Percentiles rank a stretch among this genome's conserved stretches.
These are phyloP conservation scores for Alternaria novae-zelandiae DNA, from an alignment of 2,329 filamentous ascomycete species.

Conservation along the genomic window DNA sequence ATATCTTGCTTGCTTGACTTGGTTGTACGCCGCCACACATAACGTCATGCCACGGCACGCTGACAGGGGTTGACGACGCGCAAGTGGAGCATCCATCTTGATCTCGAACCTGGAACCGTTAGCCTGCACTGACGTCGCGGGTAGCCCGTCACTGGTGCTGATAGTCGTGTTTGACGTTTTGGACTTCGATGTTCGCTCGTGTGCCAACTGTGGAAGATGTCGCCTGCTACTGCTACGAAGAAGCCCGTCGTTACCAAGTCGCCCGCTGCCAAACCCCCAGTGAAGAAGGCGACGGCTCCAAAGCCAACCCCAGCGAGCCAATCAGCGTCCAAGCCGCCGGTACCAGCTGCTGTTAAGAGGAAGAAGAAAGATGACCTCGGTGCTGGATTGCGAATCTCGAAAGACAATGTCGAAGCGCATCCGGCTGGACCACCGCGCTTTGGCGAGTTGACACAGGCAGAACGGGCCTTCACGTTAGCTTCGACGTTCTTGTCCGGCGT, in stretches of 20 bases:
- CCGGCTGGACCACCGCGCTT: conserved; percentile 54
- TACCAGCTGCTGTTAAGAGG: conserved; percentile 34
- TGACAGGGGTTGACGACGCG: conserved; percentile 27
- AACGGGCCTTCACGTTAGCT: conserved; percentile 57
- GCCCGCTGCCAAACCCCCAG: conserved; percentile 2
- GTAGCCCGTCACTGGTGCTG: conserved; percentile 11
- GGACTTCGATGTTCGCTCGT: conserved; percentile 7
- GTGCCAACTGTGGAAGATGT: conserved; percentile 13
- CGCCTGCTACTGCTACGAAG: conserved; percentile 37
- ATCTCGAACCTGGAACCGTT: conserved; percentile 33
- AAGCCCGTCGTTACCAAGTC: conserved; percentile 17
- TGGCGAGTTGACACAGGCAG: conserved; percentile 57
- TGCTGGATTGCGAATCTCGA: conserved; percentile 53
- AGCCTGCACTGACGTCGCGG: conserved; percentile 25
- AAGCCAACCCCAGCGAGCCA: conserved; percentile 3
- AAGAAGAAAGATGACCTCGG: conserved; percentile 48
- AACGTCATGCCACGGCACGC: conserved; percentile 39
- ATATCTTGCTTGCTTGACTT: conserved; percentile 31
- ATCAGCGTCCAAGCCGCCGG: conserved; percentile 20
- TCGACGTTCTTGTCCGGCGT: conserved; percentile 59
- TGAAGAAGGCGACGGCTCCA: background rate
- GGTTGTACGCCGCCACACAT: conserved; percentile 38
- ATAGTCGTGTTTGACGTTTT: conserved; percentile 9
- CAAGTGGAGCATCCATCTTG: conserved; percentile 33
- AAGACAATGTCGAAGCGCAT: conserved; percentile 50